Base-by-base conservation (phyloP, 352 stramenopile species). In the Phytopythium chamaehyphon region DNA sequence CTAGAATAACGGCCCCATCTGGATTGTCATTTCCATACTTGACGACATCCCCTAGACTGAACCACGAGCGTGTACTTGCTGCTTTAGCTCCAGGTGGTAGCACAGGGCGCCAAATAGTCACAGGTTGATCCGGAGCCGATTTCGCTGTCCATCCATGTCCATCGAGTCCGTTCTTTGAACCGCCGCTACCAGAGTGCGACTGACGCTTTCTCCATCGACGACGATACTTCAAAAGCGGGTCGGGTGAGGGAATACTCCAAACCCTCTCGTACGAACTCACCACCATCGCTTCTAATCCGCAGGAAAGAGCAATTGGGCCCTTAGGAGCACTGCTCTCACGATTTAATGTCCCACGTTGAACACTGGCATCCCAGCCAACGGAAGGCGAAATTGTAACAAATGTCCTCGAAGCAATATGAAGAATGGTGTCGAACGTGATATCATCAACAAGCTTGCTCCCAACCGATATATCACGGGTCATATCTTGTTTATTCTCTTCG, bases 121-220 rank as follows among this genome's bases (percentile, higher is more conserved):
- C 70, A 5, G 71, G 66, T 40, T 67, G 59, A 49, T 93, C 81
- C 6, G 64, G 57, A 18, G 67, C 51, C 6, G 76, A 63, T 47
- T 76, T 85, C 35, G 33, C 47, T 52, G 70, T 67, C 61, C 64
- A 84, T 10, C 40, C 44, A 21, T 26, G 1, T 69, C 61, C 6
- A 9, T 23, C 10, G 36, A 33, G 12, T 42, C 24, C 5, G 14
- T 22, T 19, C 43, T 40, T 51, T 23, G 40, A 23, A 18, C 11
- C 14, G 22, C 45, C 6, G 6, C n/a, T 33, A 50, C 42, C 46
- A 12, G 28, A 21, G 10, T 11, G 5, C 1, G 40, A 33, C 22
- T 51, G 46, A 1, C 73, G 66, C 22, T 90, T 90, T 35, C 85
- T 62, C 85, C 85, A 95, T 55, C 90, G 90, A 58, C 86, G 85